Percentiles rank a stretch among this genome's conserved stretches.
phyloP scores from a whole-genome alignment of 2,329 filamentous ascomycete genomes.

The Paracoccidioides brasiliensis region DNA sequence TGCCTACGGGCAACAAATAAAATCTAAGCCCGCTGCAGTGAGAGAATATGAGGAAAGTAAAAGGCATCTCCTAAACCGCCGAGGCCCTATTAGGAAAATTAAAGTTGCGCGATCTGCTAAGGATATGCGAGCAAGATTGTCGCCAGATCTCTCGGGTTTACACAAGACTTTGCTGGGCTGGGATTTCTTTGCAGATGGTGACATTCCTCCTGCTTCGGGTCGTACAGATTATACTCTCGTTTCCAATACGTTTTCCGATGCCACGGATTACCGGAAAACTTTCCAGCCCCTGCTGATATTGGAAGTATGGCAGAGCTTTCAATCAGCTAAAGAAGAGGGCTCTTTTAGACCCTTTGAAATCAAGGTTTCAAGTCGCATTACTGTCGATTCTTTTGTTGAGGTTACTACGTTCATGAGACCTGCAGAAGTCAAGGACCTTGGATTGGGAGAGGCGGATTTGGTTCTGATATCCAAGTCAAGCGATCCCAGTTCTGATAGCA shows the following conservation, averaged over 20 bases:
- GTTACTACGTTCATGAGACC: constrained; percentile 71
- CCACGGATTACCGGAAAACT: constrained; percentile 68
- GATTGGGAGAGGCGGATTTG: constrained; percentile 73
- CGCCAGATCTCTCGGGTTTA: constrained; percentile 72
- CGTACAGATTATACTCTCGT: constrained; percentile 62
- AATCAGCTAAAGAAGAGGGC: constrained; percentile 77
- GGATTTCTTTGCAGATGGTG: constrained; percentile 86
- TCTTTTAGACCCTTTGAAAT: constrained; percentile 71
- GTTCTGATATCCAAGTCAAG: constrained; percentile 66
- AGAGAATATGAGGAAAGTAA: constrained; percentile 36
- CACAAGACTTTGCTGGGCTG: constrained; percentile 81
- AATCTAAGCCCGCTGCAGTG: constrained; percentile 28
- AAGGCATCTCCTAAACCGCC: constrained; percentile 40
- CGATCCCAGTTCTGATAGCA: constrained; percentile 52
- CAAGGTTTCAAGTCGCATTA: constrained; percentile 75
- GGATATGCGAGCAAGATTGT: constrained; percentile 85
- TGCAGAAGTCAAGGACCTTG: constrained; percentile 55
- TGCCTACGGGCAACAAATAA: constrained; percentile 25
- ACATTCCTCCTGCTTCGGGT: constrained; percentile 63
- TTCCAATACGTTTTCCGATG: constrained; percentile 62
- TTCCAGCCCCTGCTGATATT: constrained; percentile 84
- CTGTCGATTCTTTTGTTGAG: constrained; percentile 85
- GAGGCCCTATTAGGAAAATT: constrained; percentile 69
- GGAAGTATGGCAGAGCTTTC: constrained; percentile 91
- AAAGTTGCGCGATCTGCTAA: constrained; percentile 71